Conservation (phyloP, 495 filamentous ascomycete species). For the Neurospora terricola region DNA sequence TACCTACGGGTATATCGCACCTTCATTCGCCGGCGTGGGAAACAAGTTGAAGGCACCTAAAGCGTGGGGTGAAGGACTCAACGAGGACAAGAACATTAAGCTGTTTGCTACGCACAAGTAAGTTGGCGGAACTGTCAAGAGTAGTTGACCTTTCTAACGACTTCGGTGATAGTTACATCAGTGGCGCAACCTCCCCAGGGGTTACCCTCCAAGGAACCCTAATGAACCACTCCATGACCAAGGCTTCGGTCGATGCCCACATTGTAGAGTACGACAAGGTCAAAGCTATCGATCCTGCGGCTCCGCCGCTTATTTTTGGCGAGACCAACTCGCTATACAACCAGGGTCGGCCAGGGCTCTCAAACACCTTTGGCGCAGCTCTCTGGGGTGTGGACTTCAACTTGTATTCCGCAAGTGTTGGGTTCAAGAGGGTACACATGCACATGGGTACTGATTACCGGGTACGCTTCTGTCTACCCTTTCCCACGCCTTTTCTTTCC, state of each 20-base stretch:
- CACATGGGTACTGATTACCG: slow-evolving; percentile 58
- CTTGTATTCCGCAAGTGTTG: slow-evolving; percentile 45
- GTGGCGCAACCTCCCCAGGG: slow-evolving; percentile 48
- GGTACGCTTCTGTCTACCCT: slow-evolving; percentile 4
- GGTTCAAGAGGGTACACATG: slow-evolving; percentile 54
- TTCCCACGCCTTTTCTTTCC: not conserved
- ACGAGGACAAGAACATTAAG: slow-evolving; percentile 40
- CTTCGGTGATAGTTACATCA: slow-evolving; percentile 46
- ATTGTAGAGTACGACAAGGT: slow-evolving; percentile 34
- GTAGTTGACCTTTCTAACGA: slow-evolving; percentile 3
- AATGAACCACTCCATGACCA: slow-evolving; percentile 55
- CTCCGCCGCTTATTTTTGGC: slow-evolving; percentile 50
- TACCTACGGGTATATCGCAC: slow-evolving; percentile 46
- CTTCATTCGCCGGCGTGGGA: slow-evolving; percentile 47
- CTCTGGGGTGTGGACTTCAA: slow-evolving; percentile 63
- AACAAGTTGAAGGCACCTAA: slow-evolving; percentile 43
- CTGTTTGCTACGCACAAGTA: slow-evolving; percentile 58
- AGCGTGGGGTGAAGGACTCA: slow-evolving; percentile 43
- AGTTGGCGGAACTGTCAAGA: slow-evolving; percentile 5
- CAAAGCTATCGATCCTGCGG: slow-evolving; percentile 22
- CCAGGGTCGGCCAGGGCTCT: slow-evolving; percentile 52
- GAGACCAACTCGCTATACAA: slow-evolving; percentile 58
- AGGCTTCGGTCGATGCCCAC: slow-evolving; percentile 38
- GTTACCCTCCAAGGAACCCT: slow-evolving; percentile 55
- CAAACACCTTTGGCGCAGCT: slow-evolving; percentile 61